Conservation (phyloP, 139 green algal genomes). For the Pseudopediastrum boryanum region DNA sequence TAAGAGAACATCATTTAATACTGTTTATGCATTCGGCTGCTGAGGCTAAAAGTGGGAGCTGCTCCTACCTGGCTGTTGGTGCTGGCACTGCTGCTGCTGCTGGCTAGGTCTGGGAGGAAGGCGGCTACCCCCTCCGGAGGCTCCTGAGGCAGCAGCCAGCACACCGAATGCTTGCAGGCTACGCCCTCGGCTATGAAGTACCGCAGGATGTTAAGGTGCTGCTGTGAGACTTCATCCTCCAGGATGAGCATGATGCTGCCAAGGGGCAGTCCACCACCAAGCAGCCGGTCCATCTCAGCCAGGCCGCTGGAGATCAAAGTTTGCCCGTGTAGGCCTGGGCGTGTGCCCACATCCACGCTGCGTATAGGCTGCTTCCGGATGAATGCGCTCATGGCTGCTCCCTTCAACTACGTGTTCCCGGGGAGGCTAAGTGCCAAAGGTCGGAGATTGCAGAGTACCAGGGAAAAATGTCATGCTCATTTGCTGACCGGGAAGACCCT, state of each 20-base stretch:
- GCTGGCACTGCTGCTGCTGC: constrained; percentile 14
- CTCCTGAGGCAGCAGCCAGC: constrained; percentile 19
- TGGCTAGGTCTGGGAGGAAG: constrained; percentile 48
- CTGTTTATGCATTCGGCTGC: too few species aligned
- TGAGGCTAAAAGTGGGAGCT: too few species aligned
- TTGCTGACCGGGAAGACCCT: too few species aligned
- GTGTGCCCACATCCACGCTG: constrained; percentile 53
- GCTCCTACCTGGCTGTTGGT: constrained; percentile 6
- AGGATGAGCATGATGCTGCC: constrained; percentile 69
- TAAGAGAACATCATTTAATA: too few species aligned
- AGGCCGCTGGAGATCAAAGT: constrained; percentile 79
- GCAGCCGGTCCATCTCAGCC: constrained; percentile 74
- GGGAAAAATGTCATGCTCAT: too few species aligned
- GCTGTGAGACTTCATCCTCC: constrained; percentile 65
- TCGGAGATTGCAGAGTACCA: too few species aligned
- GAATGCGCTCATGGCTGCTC: constrained; percentile 26
- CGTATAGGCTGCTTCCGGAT: constrained; percentile 14
- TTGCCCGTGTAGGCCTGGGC: constrained; percentile 74
- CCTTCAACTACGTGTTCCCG: not conserved
- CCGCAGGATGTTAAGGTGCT: constrained; percentile 71
- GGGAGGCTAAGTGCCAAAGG: too few species aligned
- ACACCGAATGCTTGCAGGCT: constrained; percentile 57
- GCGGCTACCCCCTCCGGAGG: constrained; percentile 27
- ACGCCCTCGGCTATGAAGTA: constrained; percentile 82
- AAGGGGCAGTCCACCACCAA: constrained; percentile 78